A percentile compares a stretch with the other conserved stretches of the same genome.
Conservation (phyloP, 129 eudicot species). For the Scalesia atractyloides region DNA sequence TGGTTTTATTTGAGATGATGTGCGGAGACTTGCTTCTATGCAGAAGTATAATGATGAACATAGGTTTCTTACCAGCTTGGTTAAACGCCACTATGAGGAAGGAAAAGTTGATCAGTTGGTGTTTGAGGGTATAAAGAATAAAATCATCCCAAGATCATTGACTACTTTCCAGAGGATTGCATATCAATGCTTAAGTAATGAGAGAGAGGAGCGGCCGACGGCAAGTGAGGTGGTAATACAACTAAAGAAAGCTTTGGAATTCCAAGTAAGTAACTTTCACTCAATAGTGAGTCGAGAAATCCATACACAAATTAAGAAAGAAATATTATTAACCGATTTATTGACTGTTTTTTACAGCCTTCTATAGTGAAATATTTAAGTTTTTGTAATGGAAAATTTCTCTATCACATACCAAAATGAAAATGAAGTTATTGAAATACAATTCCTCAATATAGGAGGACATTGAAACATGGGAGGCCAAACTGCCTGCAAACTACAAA, state of each 20-base stretch:
- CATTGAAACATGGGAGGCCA: too few relatives aligned
- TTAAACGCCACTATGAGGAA: background rate
- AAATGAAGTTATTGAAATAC: too few relatives aligned
- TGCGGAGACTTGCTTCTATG: too few relatives aligned
- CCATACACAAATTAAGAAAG: too few relatives aligned
- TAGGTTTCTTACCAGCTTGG: background rate
- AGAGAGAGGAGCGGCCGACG: background rate
- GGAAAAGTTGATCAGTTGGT: background rate
- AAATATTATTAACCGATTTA: too few relatives aligned
- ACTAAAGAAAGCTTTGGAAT: conserved; percentile 4
- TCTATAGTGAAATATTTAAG: too few relatives aligned
- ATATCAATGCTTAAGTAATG: background rate
- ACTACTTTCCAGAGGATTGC: background rate
- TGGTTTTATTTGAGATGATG: conserved; percentile 15
- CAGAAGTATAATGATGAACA: too few relatives aligned
- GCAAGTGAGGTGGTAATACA: background rate
- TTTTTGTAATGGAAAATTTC: background rate
- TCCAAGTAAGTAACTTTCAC: background rate
- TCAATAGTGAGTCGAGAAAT: too few relatives aligned
- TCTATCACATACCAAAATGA: background rate
- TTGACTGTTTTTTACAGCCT: too few relatives aligned
- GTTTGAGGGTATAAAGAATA: background rate
- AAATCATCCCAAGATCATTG: background rate
- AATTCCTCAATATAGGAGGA: too few relatives aligned
- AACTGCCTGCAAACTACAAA: too few relatives aligned